Base-by-base conservation (phyloP, 345 rosid genomes). In the Rhodamnia argentea region DNA sequence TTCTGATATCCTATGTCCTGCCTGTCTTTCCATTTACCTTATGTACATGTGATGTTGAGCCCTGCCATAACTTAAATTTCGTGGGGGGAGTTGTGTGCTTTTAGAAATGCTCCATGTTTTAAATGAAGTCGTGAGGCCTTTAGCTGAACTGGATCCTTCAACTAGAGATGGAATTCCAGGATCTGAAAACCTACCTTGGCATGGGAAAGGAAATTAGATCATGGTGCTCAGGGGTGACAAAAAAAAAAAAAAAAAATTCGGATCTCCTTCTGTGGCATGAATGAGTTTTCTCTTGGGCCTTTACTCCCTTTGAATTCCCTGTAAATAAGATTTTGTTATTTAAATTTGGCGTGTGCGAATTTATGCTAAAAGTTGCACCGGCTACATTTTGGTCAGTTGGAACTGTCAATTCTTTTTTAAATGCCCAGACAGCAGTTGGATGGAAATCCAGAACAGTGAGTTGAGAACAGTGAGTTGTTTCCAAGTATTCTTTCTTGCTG, bases 101-200 rank as follows among this genome's bases (percentile, higher is more conserved):
- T 70, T 32, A 70, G 78, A 18, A 32, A 70, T 70, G 2, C 37
- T 32, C 78, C 44, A 32, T 20, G 40, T 9, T 70, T 70, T 70
- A 32, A 4, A 32, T 32, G 76, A 32, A 64, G 76, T 32, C 20
- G 24, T 18, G 44, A 64, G 47, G 81, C 47, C 78, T 70, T 37
- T 18, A 70, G 23, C 47, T 37, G 47, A 70, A 70, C 81, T 70
- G 81, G 81, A 37, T 70, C 47, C 26, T 70, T 70, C 4, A 5
- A 11, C 47, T 70, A 70, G 81, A 37, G 26, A 5, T 37, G 78
- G 78, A 70, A 10, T 37, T 70, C 78, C 78, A 70, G 78, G 47
- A 70, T 70, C 47, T 70, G 47, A 37, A 70, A 47, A 70, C 78
- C 78, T 70, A 70, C 78, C 78, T 70, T 32, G 47, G 78, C 47